Percentiles rank a stretch among this genome's conserved stretches.
Evolutionary conservation across 169 alveolate species (phyloP).

Genomic region (Cryptosporidium felis): DNA sequence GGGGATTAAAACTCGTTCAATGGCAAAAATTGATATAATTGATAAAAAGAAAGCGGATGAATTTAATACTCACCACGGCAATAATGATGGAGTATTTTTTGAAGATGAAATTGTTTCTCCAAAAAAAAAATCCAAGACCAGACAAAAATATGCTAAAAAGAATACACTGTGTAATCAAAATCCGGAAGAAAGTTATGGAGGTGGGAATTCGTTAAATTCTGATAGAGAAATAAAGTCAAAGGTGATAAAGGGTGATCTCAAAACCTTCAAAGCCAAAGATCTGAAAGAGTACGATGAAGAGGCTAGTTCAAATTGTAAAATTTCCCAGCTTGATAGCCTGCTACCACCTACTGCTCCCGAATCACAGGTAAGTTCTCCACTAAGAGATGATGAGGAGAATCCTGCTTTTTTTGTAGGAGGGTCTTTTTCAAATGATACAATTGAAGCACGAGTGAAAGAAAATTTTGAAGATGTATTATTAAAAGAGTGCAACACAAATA

Average conservation of each 20-base stretch:
- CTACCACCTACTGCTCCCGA: slow-evolving; percentile 71
- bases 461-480: not conserved
- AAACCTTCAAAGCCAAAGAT: too few relatives aligned
- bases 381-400: not conserved
- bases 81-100: not conserved
- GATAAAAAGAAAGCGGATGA: not conserved
- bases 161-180: not conserved
- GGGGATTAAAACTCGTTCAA: slow-evolving; percentile 33
- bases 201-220: not conserved
- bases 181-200: not conserved
- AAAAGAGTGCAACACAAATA: not conserved
- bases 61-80: not conserved
- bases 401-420: not conserved
- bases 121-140: slow-evolving; percentile 21
- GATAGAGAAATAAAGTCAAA: not conserved
- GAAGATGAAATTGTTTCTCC: slow-evolving; percentile 13
- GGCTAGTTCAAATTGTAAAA: too few relatives aligned
- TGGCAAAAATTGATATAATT: not conserved
- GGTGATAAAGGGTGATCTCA: too few relatives aligned
- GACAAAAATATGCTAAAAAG: not conserved
- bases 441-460: not conserved
- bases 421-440: not conserved
- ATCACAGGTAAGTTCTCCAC: slow-evolving; percentile 41
- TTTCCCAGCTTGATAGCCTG: not conserved
- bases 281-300: too few relatives aligned